Conservation (phyloP, 305 asterid genomes). For the Coffea humblotiana region DNA sequence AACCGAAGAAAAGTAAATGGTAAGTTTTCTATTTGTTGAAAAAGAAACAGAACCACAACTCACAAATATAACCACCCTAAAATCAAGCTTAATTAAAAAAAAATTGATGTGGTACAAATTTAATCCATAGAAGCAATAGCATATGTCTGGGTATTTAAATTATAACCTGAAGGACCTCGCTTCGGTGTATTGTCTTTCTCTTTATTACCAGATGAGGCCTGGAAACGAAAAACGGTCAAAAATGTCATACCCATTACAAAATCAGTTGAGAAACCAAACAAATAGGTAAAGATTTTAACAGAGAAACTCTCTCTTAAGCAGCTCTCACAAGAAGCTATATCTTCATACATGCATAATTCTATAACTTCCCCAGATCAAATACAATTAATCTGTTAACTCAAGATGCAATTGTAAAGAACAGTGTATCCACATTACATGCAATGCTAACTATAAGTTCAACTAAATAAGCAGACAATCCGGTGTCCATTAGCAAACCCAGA, state of each 20-base stretch:
- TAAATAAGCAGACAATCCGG: neutral
- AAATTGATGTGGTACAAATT: neutral
- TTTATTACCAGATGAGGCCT: slow-evolving; percentile 56
- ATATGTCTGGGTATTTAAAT: neutral
- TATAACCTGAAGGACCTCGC: slow-evolving; percentile 68
- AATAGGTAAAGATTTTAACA: neutral
- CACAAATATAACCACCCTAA: neutral
- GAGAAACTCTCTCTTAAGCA: neutral
- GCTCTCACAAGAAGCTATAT: neutral
- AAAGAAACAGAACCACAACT: neutral
- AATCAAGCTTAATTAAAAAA: neutral
- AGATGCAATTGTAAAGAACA: neutral
- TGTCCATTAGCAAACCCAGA: neutral
- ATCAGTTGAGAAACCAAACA: neutral
- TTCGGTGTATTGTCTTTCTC: slow-evolving; percentile 39
- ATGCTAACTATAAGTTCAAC: neutral
- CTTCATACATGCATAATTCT: neutral
- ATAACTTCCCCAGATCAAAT: neutral
- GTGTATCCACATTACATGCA: neutral
- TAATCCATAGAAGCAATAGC: neutral
- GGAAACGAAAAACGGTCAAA: slow-evolving; percentile 26
- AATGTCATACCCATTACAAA: neutral
- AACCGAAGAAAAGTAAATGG: slow-evolving; percentile 14
- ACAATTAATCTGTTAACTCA: neutral
- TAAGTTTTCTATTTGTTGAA: slow-evolving; percentile 4